These are phyloP conservation scores for Colletotrichum noveboracense DNA, from an alignment of 2,329 filamentous ascomycete species.

Conservation along the genomic window DNA sequence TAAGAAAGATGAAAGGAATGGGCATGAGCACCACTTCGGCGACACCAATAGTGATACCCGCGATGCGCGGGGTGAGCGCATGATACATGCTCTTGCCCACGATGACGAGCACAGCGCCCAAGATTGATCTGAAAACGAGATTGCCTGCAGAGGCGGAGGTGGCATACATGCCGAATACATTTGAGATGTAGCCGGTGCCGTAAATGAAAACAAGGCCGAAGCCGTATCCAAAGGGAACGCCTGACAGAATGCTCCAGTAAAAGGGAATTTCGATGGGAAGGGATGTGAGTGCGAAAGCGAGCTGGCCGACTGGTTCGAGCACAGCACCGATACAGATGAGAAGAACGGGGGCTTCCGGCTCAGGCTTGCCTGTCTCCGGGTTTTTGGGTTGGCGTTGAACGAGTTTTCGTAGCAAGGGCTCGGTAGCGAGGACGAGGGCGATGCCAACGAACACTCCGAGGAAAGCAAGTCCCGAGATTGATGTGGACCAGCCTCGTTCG, in stretches of 20 bases:
- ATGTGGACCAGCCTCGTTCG: constrained; percentile 61
- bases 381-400: constrained; percentile 65
- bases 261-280: constrained; percentile 63
- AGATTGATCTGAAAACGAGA: constrained; percentile 60
- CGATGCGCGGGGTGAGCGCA: constrained; percentile 64
- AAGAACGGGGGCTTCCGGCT: constrained; percentile 68
- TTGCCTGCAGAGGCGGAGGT: constrained; percentile 69
- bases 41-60: constrained; percentile 46
- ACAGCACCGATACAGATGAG: constrained; percentile 67
- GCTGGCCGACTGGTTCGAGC: constrained; percentile 61
- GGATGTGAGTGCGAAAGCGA: constrained; percentile 71
- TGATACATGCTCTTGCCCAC: constrained; percentile 64
- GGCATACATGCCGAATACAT: constrained; percentile 69
- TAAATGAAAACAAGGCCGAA: constrained; percentile 72
- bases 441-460: constrained; percentile 23
- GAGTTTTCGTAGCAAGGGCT: constrained; percentile 47
- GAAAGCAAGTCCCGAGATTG: constrained; percentile 56
- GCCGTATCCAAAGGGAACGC: constrained; percentile 67
- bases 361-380: constrained; percentile 60
- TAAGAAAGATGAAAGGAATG: constrained; percentile 67
- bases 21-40: constrained; percentile 59
- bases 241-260: constrained; percentile 65
- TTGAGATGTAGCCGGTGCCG: constrained; percentile 65
- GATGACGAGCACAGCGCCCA: constrained; percentile 66
- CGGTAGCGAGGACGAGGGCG: constrained; percentile 39